Evolutionary conservation across 352 stramenopile species (phyloP).

Genomic region (Phytophthora tubulina): DNA sequence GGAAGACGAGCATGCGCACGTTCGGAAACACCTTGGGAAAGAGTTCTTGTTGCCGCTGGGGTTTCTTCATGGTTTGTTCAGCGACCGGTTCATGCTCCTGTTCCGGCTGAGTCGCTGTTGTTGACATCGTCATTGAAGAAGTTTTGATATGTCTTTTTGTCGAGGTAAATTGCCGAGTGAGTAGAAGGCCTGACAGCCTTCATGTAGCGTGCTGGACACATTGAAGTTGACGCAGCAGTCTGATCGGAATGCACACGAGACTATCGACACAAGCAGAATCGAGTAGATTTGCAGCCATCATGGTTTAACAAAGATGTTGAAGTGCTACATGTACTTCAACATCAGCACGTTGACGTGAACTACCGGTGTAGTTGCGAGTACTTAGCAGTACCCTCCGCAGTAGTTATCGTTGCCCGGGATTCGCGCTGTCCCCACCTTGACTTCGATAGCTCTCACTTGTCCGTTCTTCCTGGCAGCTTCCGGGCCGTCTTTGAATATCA

Average conservation of each 20-base stretch:
- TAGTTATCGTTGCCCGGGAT: slow-evolving; percentile 48
- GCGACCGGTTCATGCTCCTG: slow-evolving; percentile 4
- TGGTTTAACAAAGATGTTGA: slow-evolving; percentile 28
- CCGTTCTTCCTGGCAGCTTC: slow-evolving; percentile 46
- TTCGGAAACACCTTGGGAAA: slow-evolving; percentile 46
- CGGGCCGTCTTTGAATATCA: slow-evolving; percentile 47
- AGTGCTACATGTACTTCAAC: slow-evolving; percentile 19
- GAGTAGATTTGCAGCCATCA: neutral
- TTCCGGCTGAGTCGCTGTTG: slow-evolving; percentile 6
- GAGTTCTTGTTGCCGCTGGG: slow-evolving; percentile 25
- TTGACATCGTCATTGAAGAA: neutral
- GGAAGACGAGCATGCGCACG: slow-evolving; percentile 43
- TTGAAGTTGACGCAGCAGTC: slow-evolving; percentile 1
- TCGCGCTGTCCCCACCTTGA: slow-evolving; percentile 52
- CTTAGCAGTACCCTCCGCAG: slow-evolving; percentile 65
- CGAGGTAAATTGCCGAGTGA: slow-evolving; percentile 23
- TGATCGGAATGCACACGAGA: slow-evolving; percentile 7
- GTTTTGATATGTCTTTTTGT: slow-evolving; percentile 1
- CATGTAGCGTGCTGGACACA: neutral
- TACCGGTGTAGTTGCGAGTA: neutral
- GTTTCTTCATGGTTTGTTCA: slow-evolving; percentile 1
- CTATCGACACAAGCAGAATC: no score
- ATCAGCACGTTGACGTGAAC: slow-evolving; percentile 31
- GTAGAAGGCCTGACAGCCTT: no score
- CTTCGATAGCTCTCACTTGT: slow-evolving; percentile 52